Evolutionary conservation across 208 protist genomes (phyloP).

Genomic region (Crithidia thermophila): DNA sequence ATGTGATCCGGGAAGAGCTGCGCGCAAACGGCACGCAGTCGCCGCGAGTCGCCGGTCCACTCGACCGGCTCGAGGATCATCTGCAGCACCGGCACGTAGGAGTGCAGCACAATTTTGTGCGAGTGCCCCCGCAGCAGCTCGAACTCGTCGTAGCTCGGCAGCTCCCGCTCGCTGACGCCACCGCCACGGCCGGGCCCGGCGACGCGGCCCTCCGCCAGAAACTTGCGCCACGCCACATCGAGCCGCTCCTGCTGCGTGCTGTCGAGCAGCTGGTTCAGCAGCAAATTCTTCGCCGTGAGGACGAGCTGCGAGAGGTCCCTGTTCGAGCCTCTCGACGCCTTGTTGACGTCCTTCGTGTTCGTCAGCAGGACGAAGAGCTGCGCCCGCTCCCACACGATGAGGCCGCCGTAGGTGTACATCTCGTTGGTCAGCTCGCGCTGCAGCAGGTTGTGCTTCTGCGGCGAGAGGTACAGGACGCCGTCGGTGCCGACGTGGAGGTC

Average conservation of each 20-base stretch:
- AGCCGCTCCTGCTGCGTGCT: slow-evolving; percentile 72
- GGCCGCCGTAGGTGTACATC: slow-evolving; percentile 66
- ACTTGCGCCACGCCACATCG: slow-evolving; percentile 58
- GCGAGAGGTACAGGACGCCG: slow-evolving; percentile 27
- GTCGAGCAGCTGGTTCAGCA: slow-evolving; percentile 72
- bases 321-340: slow-evolving; percentile 20
- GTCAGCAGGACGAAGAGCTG: slow-evolving; percentile 74
- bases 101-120: slow-evolving; percentile 37
- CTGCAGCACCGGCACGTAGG: slow-evolving; percentile 39
- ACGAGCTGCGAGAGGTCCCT: slow-evolving; percentile 49
- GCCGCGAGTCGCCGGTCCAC: slow-evolving; percentile 32
- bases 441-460: slow-evolving; percentile 30
- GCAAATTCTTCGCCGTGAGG: slow-evolving; percentile 44
- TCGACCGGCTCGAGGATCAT: slow-evolving; percentile 35
- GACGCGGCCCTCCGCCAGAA: slow-evolving; percentile 22
- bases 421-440: slow-evolving; percentile 25
- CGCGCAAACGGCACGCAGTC: slow-evolving; percentile 21
- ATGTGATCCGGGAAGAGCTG: slow-evolving; percentile 43
- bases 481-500: slow-evolving; percentile 25
- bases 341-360: slow-evolving; percentile 22
- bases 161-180: slow-evolving; percentile 23
- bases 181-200: slow-evolving; percentile 3
- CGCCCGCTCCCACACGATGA: slow-evolving; percentile 67
- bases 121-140: slow-evolving; percentile 41
- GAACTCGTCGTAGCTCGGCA: slow-evolving; percentile 52